Evolutionary conservation across 352 stramenopile species (phyloP), one percentile per base, ranked within the genome.

Genomic region (Phytophthora tentaculata): DNA sequence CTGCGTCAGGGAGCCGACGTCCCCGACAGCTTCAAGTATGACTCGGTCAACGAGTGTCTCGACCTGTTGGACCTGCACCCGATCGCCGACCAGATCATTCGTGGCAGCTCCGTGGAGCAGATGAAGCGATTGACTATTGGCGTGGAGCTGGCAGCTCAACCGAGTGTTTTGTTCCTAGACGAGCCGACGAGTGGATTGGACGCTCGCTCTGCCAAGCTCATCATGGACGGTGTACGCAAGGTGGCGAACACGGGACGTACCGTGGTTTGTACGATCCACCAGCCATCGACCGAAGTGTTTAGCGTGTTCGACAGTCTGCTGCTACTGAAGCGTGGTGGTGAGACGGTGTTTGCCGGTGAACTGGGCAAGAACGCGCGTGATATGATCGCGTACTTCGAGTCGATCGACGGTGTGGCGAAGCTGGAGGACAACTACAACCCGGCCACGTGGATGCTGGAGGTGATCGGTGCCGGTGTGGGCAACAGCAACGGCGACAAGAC

Each of bases 181-280:
- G 90, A 43, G 13, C 35, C 35, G 35, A 43, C 35, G 35, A 43
- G 35, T 43, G 35, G 35, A n/a, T 5, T 43, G 10, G 35, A 43
- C 35, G 35, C 35, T 43, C 35, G 35, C 10, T 43, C 35, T 17
- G 35, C 35, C 35, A 43, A 43, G 35, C 13, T 43, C 2, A 43
- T 43, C 35, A 43, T 43, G 35, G 35, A 43, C 35, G 35, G 35
- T 5, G 35, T 43, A 2, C 35, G 35, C 12, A 43, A 43, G 35
- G 35, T 43, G 35, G 35, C 35, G 35, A 43, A 43, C 35, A 81
- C 81, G 22, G 89, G 89, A 0, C 71, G 81, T 16, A 95, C 85
- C 2, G 74, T 98, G 12, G 70, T 98, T 5, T 97, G 94, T 41
- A 98, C 91, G 29, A 98, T 98, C 73, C 94, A 98, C 71, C 94